These are phyloP conservation scores for Yarrowia sp. DNA, from an alignment of 805 yeast species.

Conservation along the genomic window DNA sequence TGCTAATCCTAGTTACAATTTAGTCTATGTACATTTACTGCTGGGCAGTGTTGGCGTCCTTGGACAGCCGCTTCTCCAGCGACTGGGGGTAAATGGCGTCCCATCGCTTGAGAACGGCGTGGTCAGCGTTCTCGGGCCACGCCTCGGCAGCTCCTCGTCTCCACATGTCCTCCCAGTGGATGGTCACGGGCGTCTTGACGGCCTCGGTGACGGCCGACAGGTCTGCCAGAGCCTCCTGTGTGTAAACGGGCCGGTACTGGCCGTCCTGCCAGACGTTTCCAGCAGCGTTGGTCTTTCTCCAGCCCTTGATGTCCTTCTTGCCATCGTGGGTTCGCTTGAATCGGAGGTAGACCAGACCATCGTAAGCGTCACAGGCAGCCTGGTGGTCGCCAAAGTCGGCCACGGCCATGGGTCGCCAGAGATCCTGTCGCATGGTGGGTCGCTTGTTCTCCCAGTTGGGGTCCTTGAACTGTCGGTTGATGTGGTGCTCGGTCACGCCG, in stretches of 20 bases:
- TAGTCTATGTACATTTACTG: constrained; percentile 23
- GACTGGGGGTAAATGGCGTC: constrained; percentile 24
- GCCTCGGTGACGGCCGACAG: constrained; percentile 67
- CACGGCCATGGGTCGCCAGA: constrained; percentile 90
- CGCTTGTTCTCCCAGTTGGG: constrained; percentile 88
- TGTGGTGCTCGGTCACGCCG: constrained; percentile 46
- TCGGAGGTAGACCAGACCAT: constrained; percentile 71
- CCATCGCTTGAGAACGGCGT: constrained; percentile 9
- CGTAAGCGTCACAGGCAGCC: constrained; percentile 67
- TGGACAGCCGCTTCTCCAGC: constrained; percentile 19
- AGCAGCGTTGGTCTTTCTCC: constrained; percentile 69
- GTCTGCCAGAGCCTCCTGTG: constrained; percentile 91
- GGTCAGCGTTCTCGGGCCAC: constrained; percentile 24
- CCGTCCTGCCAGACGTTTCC: constrained; percentile 85
- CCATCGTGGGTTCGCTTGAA: constrained; percentile 65
- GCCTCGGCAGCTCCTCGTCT: constrained; percentile 65
- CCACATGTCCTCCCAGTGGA: constrained; percentile 86
- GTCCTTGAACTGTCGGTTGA: constrained; percentile 67
- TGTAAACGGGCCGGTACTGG: constrained; percentile 83
- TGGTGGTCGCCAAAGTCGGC: constrained; percentile 62
- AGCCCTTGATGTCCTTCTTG: constrained; percentile 54
- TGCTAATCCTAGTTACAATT: not conserved
- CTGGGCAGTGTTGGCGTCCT: constrained; percentile 8
- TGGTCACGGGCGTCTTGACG: constrained; percentile 46
- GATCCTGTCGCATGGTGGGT: constrained; percentile 77